A percentile compares a stretch with the other conserved stretches of the same genome.
These are phyloP conservation scores for Cyberlindnera amylophila DNA, from an alignment of 805 yeast genomes.

Conservation along the genomic window DNA sequence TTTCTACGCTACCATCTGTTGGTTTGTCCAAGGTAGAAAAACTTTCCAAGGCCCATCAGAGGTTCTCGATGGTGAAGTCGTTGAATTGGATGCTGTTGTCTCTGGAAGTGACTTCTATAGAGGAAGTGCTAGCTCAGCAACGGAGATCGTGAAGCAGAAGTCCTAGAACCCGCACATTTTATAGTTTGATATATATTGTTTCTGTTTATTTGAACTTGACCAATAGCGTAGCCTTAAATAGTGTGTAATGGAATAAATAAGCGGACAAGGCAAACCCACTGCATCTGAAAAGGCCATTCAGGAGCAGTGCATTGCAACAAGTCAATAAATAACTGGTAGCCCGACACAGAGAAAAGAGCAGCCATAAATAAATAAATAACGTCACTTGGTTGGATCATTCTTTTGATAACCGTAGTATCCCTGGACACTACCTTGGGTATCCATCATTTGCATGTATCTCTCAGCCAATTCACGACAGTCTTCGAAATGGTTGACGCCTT, in stretches of 20 bases:
- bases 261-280: not conserved
- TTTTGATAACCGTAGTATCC: conserved; percentile 86
- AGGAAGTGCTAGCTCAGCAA: no score
- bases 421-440: conserved; percentile 53
- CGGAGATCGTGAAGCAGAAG: no score
- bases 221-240: no score
- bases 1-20: conserved; percentile 21
- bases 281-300: no score
- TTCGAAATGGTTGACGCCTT: conserved; percentile 67
- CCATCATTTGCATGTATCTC: conserved; percentile 72
- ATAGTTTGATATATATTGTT: no score
- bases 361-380: conserved; percentile 6
- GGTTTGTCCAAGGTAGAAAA: conserved; percentile 25
- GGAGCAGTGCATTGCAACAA: no score
- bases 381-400: conserved; percentile 75
- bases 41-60: conserved; percentile 26
- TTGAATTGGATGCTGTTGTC: not conserved
- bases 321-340: no score
- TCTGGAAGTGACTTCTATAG: not conserved
- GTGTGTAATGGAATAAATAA: not conserved
- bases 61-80: conserved; percentile 8
- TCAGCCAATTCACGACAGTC: conserved; percentile 79
- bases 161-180: no score
- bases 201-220: no score
- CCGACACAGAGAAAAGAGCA: not conserved